Evolutionary conservation across 2,329 filamentous ascomycete genomes (phyloP).

Genomic region (Diplodia corticola): DNA sequence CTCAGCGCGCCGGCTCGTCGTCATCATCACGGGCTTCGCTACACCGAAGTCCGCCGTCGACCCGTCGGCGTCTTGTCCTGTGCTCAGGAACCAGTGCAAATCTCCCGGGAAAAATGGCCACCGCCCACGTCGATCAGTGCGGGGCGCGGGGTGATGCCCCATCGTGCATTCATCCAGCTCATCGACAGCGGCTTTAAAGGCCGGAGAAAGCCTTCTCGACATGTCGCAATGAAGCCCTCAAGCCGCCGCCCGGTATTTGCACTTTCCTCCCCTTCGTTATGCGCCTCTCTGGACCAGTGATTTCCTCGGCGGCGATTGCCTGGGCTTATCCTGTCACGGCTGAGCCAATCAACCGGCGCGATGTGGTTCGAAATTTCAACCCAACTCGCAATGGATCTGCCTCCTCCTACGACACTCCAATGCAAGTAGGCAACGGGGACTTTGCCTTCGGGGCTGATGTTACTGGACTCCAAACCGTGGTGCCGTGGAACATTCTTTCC

Average conservation of each 20-base stretch:
- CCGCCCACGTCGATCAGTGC: constrained; percentile 21
- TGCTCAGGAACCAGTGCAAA: constrained; percentile 18
- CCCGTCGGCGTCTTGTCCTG: not conserved
- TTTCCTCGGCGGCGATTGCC: not conserved
- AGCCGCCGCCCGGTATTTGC: not conserved
- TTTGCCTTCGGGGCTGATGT: constrained; percentile 51
- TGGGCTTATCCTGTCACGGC: not conserved
- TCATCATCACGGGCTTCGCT: not conserved
- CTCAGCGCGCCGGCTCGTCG: not conserved
- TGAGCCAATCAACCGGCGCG: constrained; percentile 32
- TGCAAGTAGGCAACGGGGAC: constrained; percentile 53
- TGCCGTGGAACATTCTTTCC: constrained; percentile 45
- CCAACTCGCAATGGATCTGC: constrained; percentile 45
- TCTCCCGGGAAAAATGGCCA: constrained; percentile 18
- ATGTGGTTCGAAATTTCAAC: constrained; percentile 45
- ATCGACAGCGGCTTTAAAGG: not conserved
- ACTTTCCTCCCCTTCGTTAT: not conserved
- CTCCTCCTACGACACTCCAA: constrained; percentile 53
- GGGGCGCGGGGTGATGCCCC: constrained; percentile 12
- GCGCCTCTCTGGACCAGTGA: not conserved
- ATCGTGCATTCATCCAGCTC: constrained; percentile 19
- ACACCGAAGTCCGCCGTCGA: not conserved
- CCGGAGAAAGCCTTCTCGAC: not conserved
- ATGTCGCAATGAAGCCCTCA: not conserved
- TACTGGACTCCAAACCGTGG: constrained; percentile 49